Base-by-base conservation (phyloP, 345 rosid genomes). In the Erucastrum elatum region DNA sequence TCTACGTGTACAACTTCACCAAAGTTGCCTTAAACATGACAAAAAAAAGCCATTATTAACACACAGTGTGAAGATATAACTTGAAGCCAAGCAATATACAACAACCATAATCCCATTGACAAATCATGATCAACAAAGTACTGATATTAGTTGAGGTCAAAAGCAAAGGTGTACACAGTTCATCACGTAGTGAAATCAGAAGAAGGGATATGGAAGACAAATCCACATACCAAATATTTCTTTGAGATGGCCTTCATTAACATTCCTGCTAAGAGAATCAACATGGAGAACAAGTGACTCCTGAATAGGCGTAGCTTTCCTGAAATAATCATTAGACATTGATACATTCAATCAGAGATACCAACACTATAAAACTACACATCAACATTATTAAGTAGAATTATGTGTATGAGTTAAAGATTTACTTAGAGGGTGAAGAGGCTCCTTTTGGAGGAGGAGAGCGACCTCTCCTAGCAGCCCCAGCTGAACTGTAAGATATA, bases 201-300 rank as follows among this genome's bases (percentile, higher is more conserved):
- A 66, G 16, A 64, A 39, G 25, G 25, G 29, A 44, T 9, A 46
- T 2, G 6, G 21, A 66, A 46, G 61, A 56, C 6, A 11, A 58
- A 67, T 66, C 4, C 55, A 75, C 93, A 63, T 87, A 95, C 99
- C 74, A 71, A 95, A 95, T 66, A 95, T 95, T 81, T 95, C 99
- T 84, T 83, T 91, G 64, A 95, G 81, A 86, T 95, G 99, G 85
- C 93, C 96, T 81, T 93, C 99, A 70, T 95, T 85, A 39, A 95
- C 94, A 85, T 95, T 95, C 55, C 82, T 80, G 85, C 91, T 95
- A 63, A 95, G 96, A 1, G 90, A 86, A 82, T 87, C 93, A 35
- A 95, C n/a, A 68, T 83, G 86, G 80, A 93, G 99, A 86, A 90
- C 93, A 61, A 88, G 92, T 76, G 99, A 95, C 76, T 93, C 99